Evolutionary conservation across 345 rosid genomes (phyloP).

Genomic region (Carallia pectinifolia): DNA sequence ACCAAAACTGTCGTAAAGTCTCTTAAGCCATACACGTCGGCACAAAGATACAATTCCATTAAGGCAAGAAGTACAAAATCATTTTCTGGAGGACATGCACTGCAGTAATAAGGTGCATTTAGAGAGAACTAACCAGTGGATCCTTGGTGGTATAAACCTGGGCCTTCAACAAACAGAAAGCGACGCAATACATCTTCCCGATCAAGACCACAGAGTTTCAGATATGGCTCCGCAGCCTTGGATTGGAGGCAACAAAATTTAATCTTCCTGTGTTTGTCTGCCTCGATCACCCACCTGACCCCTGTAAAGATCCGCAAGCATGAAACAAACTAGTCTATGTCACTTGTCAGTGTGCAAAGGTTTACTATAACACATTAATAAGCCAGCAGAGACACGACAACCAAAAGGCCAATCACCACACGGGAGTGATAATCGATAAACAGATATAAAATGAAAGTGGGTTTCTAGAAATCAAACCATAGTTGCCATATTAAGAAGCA

Average conservation of each 20-base stretch:
- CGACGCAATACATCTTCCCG: slow-evolving; percentile 70
- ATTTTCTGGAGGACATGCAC: neutral
- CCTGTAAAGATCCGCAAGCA: slow-evolving; percentile 38
- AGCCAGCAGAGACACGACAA: neutral
- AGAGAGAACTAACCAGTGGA: slow-evolving; percentile 63
- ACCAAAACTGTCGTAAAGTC: neutral
- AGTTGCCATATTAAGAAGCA: no score
- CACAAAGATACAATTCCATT: no score
- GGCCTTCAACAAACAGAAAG: slow-evolving; percentile 85
- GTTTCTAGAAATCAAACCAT: no score
- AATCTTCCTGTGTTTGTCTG: slow-evolving; percentile 76
- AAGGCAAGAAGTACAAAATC: no score
- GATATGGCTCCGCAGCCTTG: slow-evolving; percentile 78
- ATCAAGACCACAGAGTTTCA: slow-evolving; percentile 66
- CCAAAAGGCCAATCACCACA: no score
- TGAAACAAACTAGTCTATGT: neutral
- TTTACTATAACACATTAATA: neutral
- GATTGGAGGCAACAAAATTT: slow-evolving; percentile 95
- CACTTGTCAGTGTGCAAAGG: no score
- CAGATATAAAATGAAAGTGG: no score
- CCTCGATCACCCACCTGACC: slow-evolving; percentile 86
- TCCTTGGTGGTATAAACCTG: slow-evolving; percentile 66
- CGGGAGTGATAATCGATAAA: no score
- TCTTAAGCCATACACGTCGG: neutral
- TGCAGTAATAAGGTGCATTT: neutral